Percentiles rank a stretch among this genome's conserved stretches.
These are phyloP conservation scores for Capniomyces stellatus DNA, from an alignment of 371 early-diverging fungal genomes.

Conservation along the genomic window DNA sequence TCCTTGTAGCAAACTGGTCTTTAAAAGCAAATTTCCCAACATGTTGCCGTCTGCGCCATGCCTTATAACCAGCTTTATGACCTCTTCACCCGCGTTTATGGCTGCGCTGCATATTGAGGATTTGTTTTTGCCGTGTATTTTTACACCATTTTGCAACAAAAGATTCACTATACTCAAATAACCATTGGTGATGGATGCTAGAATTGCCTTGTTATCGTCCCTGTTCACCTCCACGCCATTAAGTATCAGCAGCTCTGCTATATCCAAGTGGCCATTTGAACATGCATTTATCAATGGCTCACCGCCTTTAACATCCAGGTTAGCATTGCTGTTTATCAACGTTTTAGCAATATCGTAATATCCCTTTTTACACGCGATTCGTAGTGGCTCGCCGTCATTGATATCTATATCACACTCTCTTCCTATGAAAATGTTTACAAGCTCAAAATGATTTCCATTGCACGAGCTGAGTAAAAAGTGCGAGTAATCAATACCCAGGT, in stretches of 20 bases:
- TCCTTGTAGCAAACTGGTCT: background rate
- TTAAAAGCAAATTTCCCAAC: background rate
- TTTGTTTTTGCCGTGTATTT: background rate
- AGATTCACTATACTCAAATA: background rate
- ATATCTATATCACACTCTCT: background rate
- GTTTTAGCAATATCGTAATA: background rate
- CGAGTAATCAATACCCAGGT: background rate
- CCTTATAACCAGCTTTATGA: no score
- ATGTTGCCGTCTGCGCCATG: no score
- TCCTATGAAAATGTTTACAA: background rate
- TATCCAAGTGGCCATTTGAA: background rate
- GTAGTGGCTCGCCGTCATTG: background rate
- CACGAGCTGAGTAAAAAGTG: background rate
- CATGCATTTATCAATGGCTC: background rate
- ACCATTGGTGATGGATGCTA: background rate
- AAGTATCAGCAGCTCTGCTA: background rate
- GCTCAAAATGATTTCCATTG: background rate
- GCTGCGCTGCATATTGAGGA: background rate
- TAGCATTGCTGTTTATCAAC: background rate
- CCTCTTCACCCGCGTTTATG: no score
- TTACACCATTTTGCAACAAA: background rate
- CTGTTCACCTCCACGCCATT: background rate
- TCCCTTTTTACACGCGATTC: background rate
- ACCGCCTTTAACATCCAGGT: background rate
- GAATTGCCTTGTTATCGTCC: background rate